A percentile compares a stretch with the other conserved stretches of the same genome.
Conservation (phyloP, 2,329 filamentous ascomycete species). For the Blastomyces parvus region DNA sequence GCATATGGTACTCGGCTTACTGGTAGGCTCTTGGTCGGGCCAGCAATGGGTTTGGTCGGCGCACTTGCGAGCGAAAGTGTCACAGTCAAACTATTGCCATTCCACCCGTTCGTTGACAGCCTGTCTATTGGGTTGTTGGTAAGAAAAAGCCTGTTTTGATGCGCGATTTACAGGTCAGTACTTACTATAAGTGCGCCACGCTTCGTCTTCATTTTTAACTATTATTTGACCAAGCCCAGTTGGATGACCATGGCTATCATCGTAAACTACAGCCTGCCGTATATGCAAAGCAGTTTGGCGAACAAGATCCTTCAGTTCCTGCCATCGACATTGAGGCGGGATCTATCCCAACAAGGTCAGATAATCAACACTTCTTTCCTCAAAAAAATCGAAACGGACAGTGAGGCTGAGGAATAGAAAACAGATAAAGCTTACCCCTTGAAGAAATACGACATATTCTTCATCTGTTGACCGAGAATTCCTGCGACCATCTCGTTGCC, state of each 20-base stretch:
- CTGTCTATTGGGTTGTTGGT: constrained; percentile 24
- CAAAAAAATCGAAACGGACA: neutral
- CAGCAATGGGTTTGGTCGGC: constrained; percentile 35
- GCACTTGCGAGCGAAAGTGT: constrained; percentile 33
- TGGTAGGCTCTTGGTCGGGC: constrained; percentile 32
- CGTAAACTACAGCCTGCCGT: constrained; percentile 37
- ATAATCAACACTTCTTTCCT: neutral
- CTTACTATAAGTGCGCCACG: constrained; percentile 36
- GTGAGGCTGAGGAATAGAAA: constrained; percentile 34
- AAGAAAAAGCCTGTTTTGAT: neutral
- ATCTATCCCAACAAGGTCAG: constrained; percentile 24
- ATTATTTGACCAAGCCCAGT: constrained; percentile 38
- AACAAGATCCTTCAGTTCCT: constrained; percentile 38
- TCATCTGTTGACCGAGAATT: constrained; percentile 29
- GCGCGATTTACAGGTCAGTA: neutral
- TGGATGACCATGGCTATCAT: constrained; percentile 35
- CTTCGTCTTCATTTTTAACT: constrained; percentile 37
- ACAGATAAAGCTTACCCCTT: constrained; percentile 29
- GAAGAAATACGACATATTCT: constrained; percentile 38
- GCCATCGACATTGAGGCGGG: constrained; percentile 37
- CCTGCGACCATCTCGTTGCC: constrained; percentile 25
- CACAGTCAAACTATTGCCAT: constrained; percentile 35
- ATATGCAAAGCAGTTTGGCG: constrained; percentile 37
- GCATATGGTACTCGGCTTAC: constrained; percentile 23
- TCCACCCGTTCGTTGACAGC: constrained; percentile 35